Evolutionary conservation across 495 filamentous ascomycete species (phyloP).

Genomic region (Elaphomyces granulatus): DNA sequence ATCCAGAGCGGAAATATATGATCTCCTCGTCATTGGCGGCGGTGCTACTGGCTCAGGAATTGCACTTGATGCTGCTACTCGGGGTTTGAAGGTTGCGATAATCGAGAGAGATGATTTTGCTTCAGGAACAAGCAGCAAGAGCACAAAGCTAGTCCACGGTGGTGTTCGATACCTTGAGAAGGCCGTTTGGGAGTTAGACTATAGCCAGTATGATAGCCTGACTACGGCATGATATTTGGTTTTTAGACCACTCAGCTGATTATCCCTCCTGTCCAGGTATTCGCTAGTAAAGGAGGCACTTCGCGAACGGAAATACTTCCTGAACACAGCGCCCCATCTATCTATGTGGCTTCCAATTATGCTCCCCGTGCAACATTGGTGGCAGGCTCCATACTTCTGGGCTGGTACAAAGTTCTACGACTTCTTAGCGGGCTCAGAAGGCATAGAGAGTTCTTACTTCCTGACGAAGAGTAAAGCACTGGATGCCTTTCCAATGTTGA

Average conservation of each 20-base stretch:
- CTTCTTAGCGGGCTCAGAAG: constrained; percentile 85
- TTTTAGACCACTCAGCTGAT: constrained; percentile 1
- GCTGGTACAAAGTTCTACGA: constrained; percentile 92
- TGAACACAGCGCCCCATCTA: constrained; percentile 91
- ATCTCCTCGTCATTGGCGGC: constrained; percentile 80
- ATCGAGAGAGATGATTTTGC: constrained; percentile 96
- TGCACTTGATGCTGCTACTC: constrained; percentile 83
- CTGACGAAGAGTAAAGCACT: constrained; percentile 86
- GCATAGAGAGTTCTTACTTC: constrained; percentile 96
- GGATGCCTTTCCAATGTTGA: constrained; percentile 96
- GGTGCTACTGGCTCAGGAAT: constrained; percentile 90
- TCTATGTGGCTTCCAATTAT: constrained; percentile 95
- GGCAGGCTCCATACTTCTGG: constrained; percentile 98
- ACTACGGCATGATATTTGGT: constrained; percentile 1
- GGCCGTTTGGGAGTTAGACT: constrained; percentile 92
- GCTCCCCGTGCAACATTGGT: constrained; percentile 92
- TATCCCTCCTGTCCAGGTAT: constrained; percentile 37
- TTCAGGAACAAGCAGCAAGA: constrained; percentile 88
- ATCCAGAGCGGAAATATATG: constrained; percentile 38
- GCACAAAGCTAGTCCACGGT: constrained; percentile 93
- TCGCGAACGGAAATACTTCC: constrained; percentile 87
- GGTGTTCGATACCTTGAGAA: constrained; percentile 95
- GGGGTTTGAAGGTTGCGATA: constrained; percentile 83
- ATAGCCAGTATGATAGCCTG: constrained; percentile 52
- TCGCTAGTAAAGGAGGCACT: constrained; percentile 86